These are phyloP conservation scores for Yamadazyma diddensiae DNA, from an alignment of 1,139 yeast species.

Conservation along the genomic window DNA sequence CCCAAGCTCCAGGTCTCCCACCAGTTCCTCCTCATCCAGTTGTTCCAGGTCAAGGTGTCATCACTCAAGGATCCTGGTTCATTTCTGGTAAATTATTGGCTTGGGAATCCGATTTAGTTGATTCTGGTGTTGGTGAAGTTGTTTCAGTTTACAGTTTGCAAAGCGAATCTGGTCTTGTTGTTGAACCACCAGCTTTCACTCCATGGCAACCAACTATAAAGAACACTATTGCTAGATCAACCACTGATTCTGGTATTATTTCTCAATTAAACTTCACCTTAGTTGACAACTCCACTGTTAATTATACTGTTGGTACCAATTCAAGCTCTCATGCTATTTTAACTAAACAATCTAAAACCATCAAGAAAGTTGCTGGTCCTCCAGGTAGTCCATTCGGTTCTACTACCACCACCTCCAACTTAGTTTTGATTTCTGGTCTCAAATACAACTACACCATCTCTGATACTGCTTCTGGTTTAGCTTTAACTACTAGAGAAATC, in stretches of 20 bases:
- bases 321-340: constrained; percentile 12
- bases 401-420: constrained; percentile 7
- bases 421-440: constrained; percentile 11
- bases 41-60: constrained; percentile 9
- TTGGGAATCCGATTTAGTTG: constrained; percentile 16
- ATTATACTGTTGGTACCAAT: constrained; percentile 13
- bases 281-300: constrained; percentile 10
- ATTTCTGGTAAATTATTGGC: constrained; percentile 17
- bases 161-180: constrained; percentile 13
- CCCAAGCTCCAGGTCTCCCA: constrained; percentile 16
- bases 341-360: constrained; percentile 12
- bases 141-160: constrained; percentile 9
- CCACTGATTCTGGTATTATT: constrained; percentile 10
- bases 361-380: constrained; percentile 14
- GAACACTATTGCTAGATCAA: constrained; percentile 13
- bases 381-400: constrained; percentile 16
- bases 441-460: constrained; percentile 6
- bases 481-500: constrained; percentile 8
- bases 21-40: constrained; percentile 14
- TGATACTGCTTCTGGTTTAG: constrained; percentile 7
- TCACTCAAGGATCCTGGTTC: constrained; percentile 14
- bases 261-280: constrained; percentile 16
- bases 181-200: constrained; percentile 15
- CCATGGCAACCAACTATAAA: constrained; percentile 17
- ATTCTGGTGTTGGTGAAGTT: constrained; percentile 10